Base-by-base conservation (phyloP, 106 monocot species). In the Posidonia australis region DNA sequence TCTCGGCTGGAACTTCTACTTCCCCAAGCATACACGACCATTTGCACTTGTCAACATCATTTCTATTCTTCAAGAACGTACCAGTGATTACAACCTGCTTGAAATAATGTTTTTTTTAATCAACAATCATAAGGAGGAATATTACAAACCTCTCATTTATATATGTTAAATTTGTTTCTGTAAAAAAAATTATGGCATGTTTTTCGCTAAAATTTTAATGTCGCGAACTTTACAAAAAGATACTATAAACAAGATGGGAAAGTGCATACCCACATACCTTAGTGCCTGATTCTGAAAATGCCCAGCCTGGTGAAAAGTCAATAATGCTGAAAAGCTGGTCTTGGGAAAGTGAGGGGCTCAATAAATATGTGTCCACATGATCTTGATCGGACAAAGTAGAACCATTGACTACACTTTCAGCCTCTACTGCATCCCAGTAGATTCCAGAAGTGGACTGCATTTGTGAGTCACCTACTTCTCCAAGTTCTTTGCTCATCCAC, bases 1-100 rank as follows among this genome's bases (percentile, higher is more conserved):
- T 72, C 27, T 82, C 71, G 49, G 87, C 96, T 53, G 86, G 84
- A 53, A 96, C 96, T 85, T 96, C 90, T 60, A 82, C 72, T 81
- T 90, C 90, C 13, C 96, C 90, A 83, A 96, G 90, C 96, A 96
- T 96, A 58, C 96, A 96, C 26, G 96, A 96, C 90, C 90, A 90
- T 47, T 75, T 74, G 62, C 67, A 81, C 14, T 84, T 87, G 12
- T 77, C 69, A 17, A 79, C 68, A 29, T 87, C 72, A 70, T 82
- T 75, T 62, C 73, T 77, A 58, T 74, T 81, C 73, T 64, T 75
- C 87, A 96, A 79, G 78, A 90, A 96, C 25, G 65, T 85, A 57
- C 96, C 90, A 44, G 66, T 80, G 42, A 96, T 69, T 54, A 63
- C 46, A 59, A 79, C 69, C 79, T 79, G 73, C 58, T 66, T 60